Conservation (phyloP, 2,329 filamentous ascomycete species). For the Ciborinia camelliae region DNA sequence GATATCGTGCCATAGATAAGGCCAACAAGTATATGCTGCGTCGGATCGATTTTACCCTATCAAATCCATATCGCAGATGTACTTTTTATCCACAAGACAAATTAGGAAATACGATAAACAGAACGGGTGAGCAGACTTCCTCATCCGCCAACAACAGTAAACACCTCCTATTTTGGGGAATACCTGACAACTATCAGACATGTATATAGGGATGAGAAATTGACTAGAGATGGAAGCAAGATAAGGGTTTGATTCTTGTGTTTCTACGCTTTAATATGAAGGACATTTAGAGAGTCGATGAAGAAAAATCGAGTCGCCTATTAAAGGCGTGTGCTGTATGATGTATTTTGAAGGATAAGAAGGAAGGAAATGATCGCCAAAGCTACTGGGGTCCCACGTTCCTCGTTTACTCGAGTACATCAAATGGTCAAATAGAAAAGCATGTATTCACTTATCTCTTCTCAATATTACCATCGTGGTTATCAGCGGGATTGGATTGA, state of each 20-base stretch:
- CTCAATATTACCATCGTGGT: background rate
- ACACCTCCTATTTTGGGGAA: background rate
- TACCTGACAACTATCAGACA: constrained; percentile 7
- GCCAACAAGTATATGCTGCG: background rate
- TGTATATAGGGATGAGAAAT: background rate
- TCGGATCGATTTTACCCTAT: constrained; percentile 11
- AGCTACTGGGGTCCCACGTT: constrained; percentile 5
- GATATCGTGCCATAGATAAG: constrained; percentile 16
- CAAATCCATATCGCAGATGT: constrained; percentile 1
- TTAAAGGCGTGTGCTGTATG: no score
- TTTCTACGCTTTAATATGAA: background rate
- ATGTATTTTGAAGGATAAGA: constrained; percentile 7
- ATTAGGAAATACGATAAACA: constrained; percentile 5
- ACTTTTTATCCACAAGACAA: background rate
- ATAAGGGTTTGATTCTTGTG: background rate
- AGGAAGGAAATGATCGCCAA: constrained; percentile 14
- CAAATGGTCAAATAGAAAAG: constrained; percentile 8
- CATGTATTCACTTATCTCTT: constrained; percentile 12
- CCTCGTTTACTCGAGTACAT: background rate
- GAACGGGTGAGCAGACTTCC: background rate
- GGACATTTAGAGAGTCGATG: background rate
- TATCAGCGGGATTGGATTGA: constrained; percentile 5
- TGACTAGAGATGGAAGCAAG: background rate
- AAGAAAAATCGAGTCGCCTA: background rate
- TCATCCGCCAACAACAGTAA: background rate